These are phyloP conservation scores for Leptographium wingfieldii DNA, from an alignment of 2,329 filamentous ascomycete species.

Conservation along the genomic window DNA sequence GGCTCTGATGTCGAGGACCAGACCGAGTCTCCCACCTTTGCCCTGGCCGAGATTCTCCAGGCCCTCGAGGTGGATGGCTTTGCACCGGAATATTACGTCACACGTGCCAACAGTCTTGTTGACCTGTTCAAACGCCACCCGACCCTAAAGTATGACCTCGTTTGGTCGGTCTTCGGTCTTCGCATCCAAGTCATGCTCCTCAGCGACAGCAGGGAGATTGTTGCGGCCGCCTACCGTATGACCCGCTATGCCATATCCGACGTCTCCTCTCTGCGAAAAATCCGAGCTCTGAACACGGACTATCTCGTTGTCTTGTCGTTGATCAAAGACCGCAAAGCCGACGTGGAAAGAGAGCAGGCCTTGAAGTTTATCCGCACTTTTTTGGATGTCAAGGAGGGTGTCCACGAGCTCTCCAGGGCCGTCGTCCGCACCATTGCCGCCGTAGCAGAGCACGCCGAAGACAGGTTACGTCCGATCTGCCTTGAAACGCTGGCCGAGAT, in stretches of 20 bases:
- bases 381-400: conserved; percentile 85
- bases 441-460: conserved; percentile 75
- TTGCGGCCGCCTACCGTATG: conserved; percentile 86
- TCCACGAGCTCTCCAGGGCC: conserved; percentile 73
- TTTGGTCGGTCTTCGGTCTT: conserved; percentile 88
- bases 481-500: conserved; percentile 90
- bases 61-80: conserved; percentile 79
- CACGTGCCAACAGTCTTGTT: conserved; percentile 82
- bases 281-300: conserved; percentile 79
- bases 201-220: conserved; percentile 89
- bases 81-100: conserved; percentile 89
- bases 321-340: conserved; percentile 93
- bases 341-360: conserved; percentile 91
- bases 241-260: conserved; percentile 93
- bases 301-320: conserved; percentile 83
- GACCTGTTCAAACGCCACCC: conserved; percentile 90
- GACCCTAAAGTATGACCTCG: conserved; percentile 89
- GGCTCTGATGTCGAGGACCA: conserved; percentile 54
- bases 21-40: conserved; percentile 80
- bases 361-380: conserved; percentile 94
- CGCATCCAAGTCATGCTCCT: conserved; percentile 93
- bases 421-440: conserved; percentile 84
- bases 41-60: conserved; percentile 79
- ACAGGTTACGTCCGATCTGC: conserved; percentile 79
- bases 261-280: conserved; percentile 74